Base-by-base conservation (phyloP, 148 eudicot genomes). In the Vaccinium corymbosum region DNA sequence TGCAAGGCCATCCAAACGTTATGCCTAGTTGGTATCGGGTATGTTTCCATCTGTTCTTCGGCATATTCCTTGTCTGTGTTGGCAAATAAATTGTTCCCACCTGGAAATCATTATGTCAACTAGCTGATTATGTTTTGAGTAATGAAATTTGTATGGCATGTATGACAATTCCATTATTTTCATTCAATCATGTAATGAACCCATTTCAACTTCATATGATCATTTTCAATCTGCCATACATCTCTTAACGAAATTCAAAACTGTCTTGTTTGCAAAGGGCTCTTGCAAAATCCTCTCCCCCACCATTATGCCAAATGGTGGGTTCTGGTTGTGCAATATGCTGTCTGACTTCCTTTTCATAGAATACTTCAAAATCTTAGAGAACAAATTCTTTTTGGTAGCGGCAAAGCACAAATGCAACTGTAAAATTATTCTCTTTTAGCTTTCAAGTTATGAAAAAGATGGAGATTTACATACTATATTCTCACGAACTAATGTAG, bases 1-100 rank as follows among this genome's bases (percentile, higher is more conserved):
- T 59, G 52, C 80, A 90, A n/a, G 35, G 89, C 88, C 62, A 2
- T 53, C 73, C 82, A 25, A 56, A 88, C 85, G 81, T 90, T 88
- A 6, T 17, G 42, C 82, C 81, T 88, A 0, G 92, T 88, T 57
- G 90, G 90, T 35, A 83, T 68, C 80, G 48, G 73, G 27, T 42
- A 68, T 6, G 78, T 80, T 73, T 89, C 85, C 4, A 46, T 35
- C 53, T 81, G 84, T 52, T 87, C 87, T 59, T 87, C 91, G 83
- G 85, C 85, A 85, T 25, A 6, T 20, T 11, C 12, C 13, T 17
- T 13, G 32, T 1, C 6, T 20, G 1, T 9, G 10, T 16, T 53
- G 14, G 22, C 19, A 59, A 75, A 48, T 48, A 48, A 48, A 12
- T 46, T 10, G 13, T 4, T 12, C 19, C 20, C 10, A 75, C 6